A percentile compares a stretch with the other conserved stretches of the same genome.
phyloP scores from a whole-genome alignment of 805 yeast genomes.

The Tetrapisispora phaffii region DNA sequence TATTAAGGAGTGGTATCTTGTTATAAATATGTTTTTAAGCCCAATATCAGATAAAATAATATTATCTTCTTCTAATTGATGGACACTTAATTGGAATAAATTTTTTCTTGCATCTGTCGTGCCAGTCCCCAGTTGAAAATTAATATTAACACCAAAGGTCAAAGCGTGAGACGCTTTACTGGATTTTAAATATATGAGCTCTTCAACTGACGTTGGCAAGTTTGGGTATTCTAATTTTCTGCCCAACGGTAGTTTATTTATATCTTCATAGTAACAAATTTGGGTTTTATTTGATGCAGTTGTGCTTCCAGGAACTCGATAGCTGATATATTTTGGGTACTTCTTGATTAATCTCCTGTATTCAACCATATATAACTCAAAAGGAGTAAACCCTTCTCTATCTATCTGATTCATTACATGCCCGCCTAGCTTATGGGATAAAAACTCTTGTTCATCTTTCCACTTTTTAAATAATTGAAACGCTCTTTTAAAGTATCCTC shows the following conservation, averaged over 20 bases:
- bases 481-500: constrained; percentile 26
- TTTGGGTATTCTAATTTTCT: constrained; percentile 5
- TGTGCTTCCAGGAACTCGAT: neutral
- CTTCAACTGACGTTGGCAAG: constrained; percentile 1
- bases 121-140: constrained; percentile 57
- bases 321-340: constrained; percentile 8
- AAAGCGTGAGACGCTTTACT: constrained; percentile 48
- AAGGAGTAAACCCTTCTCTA: constrained; percentile 60
- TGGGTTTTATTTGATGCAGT: neutral
- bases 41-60: constrained; percentile 30
- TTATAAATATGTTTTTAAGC: constrained; percentile 39
- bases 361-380: constrained; percentile 42
- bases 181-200: constrained; percentile 15
- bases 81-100: constrained; percentile 34
- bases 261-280: constrained; percentile 6
- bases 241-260: neutral
- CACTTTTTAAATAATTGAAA: constrained; percentile 21
- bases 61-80: constrained; percentile 18
- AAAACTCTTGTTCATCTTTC: constrained; percentile 18
- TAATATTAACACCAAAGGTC: constrained; percentile 54
- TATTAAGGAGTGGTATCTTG: constrained; percentile 57
- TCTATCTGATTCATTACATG: constrained; percentile 44
- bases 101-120: constrained; percentile 44
- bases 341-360: constrained; percentile 4
- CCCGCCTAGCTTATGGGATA: constrained; percentile 15